A percentile compares a stretch with the other conserved stretches of the same genome.
Conservation (phyloP, 2,329 filamentous ascomycete genomes). For the Gyromitra esculenta region DNA sequence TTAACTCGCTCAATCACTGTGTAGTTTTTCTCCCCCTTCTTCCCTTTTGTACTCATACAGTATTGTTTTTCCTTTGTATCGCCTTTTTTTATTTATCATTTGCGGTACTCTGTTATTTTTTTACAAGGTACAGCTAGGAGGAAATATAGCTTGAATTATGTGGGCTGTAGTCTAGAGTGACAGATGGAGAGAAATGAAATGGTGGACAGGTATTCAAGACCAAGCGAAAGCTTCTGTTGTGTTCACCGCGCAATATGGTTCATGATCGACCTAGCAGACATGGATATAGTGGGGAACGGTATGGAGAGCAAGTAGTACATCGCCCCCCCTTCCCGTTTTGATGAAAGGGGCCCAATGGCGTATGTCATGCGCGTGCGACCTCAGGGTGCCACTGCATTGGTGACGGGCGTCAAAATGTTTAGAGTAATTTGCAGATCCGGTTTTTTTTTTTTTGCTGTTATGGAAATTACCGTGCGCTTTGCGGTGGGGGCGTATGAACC, state of each 20-base stretch:
- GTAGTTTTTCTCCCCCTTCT: conserved; percentile 8
- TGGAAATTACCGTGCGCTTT: conserved; percentile 24
- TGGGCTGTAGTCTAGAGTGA: conserved; percentile 22
- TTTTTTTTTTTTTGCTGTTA: conserved; percentile 8
- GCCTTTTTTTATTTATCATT: conserved; percentile 7
- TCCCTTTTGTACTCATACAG: conserved; percentile 32
- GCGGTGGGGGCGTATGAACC: conserved; percentile 24
- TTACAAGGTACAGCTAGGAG: background rate
- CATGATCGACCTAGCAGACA: conserved; percentile 37
- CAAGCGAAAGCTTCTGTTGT: conserved; percentile 10
- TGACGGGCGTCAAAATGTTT: background rate
- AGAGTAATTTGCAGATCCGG: background rate
- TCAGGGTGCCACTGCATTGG: conserved; percentile 8
- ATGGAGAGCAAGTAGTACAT: conserved; percentile 14
- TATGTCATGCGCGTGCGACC: conserved; percentile 24
- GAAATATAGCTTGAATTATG: background rate
- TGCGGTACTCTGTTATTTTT: conserved; percentile 22
- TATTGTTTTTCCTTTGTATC: conserved; percentile 29
- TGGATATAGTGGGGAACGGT: conserved; percentile 12
- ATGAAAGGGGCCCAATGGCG: background rate
- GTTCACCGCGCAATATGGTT: conserved; percentile 9
- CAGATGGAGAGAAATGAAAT: background rate
- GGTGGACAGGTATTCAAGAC: background rate
- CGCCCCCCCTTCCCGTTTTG: conserved; percentile 2
- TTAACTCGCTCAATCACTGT: conserved; percentile 12